Evolutionary conservation across 306 rosid genomes (phyloP).

Genomic region (Adenanthera pavonina): DNA sequence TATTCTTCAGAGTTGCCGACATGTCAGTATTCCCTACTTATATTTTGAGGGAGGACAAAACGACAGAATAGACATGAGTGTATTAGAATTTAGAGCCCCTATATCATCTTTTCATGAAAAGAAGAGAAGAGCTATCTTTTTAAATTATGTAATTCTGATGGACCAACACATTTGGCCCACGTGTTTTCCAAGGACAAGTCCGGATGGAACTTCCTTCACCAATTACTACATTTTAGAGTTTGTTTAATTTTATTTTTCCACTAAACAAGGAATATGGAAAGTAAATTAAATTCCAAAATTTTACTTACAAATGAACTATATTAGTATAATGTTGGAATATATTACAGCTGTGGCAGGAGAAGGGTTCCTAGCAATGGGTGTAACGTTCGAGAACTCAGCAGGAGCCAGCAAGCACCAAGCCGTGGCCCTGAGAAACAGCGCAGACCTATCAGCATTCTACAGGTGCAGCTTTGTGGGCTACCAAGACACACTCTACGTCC

Average conservation of each 20-base stretch:
- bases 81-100: background rate
- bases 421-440: conserved; percentile 71
- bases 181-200: background rate
- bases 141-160: background rate
- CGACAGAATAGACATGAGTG: too few species aligned
- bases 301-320: too few species aligned
- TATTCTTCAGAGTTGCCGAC: conserved; percentile 8
- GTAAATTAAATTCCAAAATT: background rate
- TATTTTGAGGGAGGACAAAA: background rate
- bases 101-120: background rate
- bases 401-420: conserved; percentile 96
- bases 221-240: too few species aligned
- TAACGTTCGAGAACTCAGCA: conserved; percentile 82
- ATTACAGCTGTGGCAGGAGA: conserved; percentile 73
- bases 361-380: conserved; percentile 80
- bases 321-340: too few species aligned
- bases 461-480: conserved; percentile 83
- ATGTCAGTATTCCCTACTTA: background rate
- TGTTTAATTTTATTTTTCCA: background rate
- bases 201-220: background rate
- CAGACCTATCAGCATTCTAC: conserved; percentile 81
- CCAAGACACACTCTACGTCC: conserved; percentile 94
- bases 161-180: background rate
- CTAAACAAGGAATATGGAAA: background rate
- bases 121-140: background rate